A percentile compares a stretch with the other conserved stretches of the same genome.
These are phyloP conservation scores for Cunninghamia lanceolata DNA, from an alignment of 75 land plant species.

Conservation along the genomic window DNA sequence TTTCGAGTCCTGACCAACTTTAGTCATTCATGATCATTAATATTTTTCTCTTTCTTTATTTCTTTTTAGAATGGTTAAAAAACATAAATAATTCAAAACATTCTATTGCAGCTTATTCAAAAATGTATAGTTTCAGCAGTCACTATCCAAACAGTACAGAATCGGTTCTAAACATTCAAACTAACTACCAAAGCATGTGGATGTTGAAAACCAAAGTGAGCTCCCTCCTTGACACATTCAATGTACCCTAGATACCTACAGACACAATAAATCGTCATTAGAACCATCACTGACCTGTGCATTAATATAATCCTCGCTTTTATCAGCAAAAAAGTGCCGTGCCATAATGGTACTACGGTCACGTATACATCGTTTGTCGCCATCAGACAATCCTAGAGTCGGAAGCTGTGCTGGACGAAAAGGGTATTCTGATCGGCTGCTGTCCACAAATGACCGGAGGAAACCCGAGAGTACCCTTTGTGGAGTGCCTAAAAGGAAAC, in stretches of 20 bases:
- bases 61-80: neutral
- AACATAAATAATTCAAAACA: neutral
- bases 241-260: constrained; percentile 1
- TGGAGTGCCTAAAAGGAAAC: constrained; percentile 63
- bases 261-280: neutral
- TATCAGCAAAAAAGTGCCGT: constrained; percentile 88
- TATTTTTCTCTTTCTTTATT: neutral
- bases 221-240: neutral
- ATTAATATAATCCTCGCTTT: constrained; percentile 76
- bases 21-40: neutral
- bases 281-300: constrained; percentile 57
- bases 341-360: constrained; percentile 96
- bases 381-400: constrained; percentile 70
- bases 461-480: constrained; percentile 69
- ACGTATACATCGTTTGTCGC: constrained; percentile 87
- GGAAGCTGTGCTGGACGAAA: constrained; percentile 84
- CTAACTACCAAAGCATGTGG: neutral
- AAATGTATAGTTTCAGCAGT: neutral
- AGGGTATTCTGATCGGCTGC: constrained; percentile 64
- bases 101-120: neutral
- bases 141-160: neutral
- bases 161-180: neutral
- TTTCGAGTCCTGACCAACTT: neutral
- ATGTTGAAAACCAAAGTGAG: neutral
- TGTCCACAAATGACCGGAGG: constrained; percentile 78